A percentile compares a stretch with the other conserved stretches of the same genome.
Evolutionary conservation across 345 rosid genomes (phyloP).

Genomic region (Salix caprea): DNA sequence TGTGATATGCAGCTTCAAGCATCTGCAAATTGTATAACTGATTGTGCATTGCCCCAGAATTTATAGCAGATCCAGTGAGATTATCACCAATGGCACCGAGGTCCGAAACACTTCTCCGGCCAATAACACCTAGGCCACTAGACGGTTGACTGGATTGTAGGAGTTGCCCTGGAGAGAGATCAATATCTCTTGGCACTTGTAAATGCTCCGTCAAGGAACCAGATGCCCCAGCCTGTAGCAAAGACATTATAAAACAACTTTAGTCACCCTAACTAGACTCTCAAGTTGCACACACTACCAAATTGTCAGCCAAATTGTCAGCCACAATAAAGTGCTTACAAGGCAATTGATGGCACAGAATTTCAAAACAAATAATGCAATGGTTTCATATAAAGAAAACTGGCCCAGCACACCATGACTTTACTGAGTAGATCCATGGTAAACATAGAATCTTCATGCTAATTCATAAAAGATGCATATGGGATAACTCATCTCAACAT

Average conservation of each 20-base stretch:
- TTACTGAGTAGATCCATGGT: background rate
- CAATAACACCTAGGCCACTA: constrained; percentile 77
- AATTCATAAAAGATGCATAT: background rate
- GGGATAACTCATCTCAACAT: background rate
- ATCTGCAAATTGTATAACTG: constrained; percentile 71
- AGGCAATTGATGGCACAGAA: background rate
- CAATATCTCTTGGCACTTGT: constrained; percentile 61
- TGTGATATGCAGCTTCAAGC: constrained; percentile 82
- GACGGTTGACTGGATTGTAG: constrained; percentile 65
- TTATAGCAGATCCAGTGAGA: constrained; percentile 43
- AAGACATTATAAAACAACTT: constrained; percentile 19
- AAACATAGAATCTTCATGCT: background rate
- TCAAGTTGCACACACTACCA: background rate
- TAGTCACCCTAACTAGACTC: background rate
- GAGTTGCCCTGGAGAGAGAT: constrained; percentile 90
- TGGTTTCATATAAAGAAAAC: background rate
- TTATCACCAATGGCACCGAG: constrained; percentile 81
- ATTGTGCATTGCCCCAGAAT: constrained; percentile 60
- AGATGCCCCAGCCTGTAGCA: constrained; percentile 60
- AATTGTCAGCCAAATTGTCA: too few relatives aligned
- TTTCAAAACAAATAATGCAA: background rate
- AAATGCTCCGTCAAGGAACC: constrained; percentile 57
- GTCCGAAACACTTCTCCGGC: constrained; percentile 76
- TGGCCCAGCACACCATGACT: background rate
- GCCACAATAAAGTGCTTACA: background rate